phyloP scores from a whole-genome alignment of 495 filamentous ascomycete species.

The Pseudoneurospora amorphoporcata region DNA sequence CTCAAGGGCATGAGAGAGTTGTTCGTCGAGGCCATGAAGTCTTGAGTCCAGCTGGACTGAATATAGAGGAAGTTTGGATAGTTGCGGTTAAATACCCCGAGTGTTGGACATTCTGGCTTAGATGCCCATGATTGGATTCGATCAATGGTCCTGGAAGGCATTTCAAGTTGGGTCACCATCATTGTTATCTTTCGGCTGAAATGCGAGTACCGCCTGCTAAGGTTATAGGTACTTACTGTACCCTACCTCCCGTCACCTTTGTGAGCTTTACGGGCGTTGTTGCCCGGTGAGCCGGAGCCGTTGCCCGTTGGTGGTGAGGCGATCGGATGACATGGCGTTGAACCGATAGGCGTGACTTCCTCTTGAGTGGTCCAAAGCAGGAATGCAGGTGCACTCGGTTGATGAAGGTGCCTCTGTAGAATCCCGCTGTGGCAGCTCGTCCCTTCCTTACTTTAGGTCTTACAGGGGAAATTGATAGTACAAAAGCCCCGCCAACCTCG shows the following conservation, averaged over 20 bases:
- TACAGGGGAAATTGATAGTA: neutral
- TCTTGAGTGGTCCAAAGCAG: neutral
- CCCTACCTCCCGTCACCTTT: neutral
- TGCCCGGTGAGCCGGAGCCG: neutral
- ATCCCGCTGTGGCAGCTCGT: neutral
- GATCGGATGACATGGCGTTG: neutral
- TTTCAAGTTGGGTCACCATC: neutral
- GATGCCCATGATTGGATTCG: neutral
- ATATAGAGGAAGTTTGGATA: neutral
- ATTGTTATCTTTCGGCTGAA: neutral
- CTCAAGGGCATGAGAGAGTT: conserved; percentile 88
- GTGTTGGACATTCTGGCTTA: neutral
- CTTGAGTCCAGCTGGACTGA: conserved; percentile 9
- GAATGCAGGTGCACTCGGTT: neutral
- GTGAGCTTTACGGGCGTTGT: neutral
- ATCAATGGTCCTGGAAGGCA: neutral
- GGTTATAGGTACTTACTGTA: neutral
- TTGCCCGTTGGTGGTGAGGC: neutral
- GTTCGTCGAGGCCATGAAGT: conserved; percentile 54
- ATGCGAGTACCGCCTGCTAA: neutral
- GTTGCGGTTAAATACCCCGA: neutral
- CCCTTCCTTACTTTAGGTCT: neutral
- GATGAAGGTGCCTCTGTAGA: neutral
- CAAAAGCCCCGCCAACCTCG: neutral
- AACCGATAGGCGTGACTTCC: neutral